Percentiles rank a stretch among this genome's conserved stretches.
These are phyloP conservation scores for Leishmania tarentolae DNA, from an alignment of 208 protist genomes.

Conservation along the genomic window DNA sequence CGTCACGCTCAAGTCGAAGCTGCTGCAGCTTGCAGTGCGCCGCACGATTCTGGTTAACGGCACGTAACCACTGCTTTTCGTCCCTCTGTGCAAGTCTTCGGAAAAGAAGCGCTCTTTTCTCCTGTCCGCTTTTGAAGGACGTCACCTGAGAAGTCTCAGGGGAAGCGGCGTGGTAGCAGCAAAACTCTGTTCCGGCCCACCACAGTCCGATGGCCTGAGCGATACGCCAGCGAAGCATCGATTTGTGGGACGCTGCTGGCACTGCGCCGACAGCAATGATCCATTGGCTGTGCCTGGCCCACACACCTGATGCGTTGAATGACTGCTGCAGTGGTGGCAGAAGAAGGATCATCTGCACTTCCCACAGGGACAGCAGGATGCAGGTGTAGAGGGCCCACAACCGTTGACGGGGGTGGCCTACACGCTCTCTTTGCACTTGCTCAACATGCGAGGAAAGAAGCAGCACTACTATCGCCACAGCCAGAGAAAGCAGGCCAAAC, in stretches of 20 bases:
- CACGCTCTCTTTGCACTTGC: background rate
- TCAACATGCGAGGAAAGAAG: background rate
- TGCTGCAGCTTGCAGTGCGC: slow-evolving; percentile 22
- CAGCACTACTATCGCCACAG: slow-evolving; percentile 11
- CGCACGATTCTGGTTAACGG: slow-evolving; percentile 11
- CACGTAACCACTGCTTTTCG: slow-evolving; percentile 2
- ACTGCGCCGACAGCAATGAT: slow-evolving; percentile 12
- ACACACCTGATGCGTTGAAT: background rate
- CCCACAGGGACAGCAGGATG: slow-evolving; percentile 22
- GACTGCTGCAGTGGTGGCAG: slow-evolving; percentile 12
- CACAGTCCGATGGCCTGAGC: slow-evolving; percentile 19
- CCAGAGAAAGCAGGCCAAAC: slow-evolving; percentile 16
- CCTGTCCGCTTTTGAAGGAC: background rate
- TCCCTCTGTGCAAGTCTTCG: slow-evolving; percentile 7
- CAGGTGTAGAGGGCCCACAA: slow-evolving; percentile 16
- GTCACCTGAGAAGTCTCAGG: background rate
- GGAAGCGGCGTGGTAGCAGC: slow-evolving; percentile 15
- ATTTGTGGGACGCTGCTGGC: background rate
- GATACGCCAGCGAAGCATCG: slow-evolving; percentile 5
- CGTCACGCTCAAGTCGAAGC: slow-evolving; percentile 18
- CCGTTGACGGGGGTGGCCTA: background rate
- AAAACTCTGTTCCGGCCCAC: slow-evolving; percentile 26
- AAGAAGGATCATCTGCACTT: background rate
- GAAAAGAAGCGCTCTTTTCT: background rate
- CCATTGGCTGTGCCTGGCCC: slow-evolving; percentile 2